Evolutionary conservation across 306 rosid genomes (phyloP).

Genomic region (Rosa rugosa): DNA sequence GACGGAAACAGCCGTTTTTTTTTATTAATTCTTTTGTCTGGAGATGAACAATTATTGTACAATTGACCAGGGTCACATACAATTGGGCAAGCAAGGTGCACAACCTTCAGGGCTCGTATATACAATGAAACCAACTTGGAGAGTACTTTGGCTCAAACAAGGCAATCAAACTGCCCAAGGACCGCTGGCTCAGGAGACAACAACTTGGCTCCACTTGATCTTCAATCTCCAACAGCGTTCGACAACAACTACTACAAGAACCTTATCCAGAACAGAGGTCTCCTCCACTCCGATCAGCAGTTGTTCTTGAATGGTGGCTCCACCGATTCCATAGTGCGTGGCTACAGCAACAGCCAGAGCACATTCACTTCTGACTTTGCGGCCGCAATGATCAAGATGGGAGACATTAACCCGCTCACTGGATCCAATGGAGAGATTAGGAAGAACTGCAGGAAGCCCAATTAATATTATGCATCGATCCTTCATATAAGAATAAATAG

Average conservation of each 20-base stretch:
- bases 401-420: slow-evolving; percentile 77
- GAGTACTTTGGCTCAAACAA: slow-evolving; percentile 39
- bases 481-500: background rate
- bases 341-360: slow-evolving; percentile 31
- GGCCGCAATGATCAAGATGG: slow-evolving; percentile 76
- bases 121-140: slow-evolving; percentile 72
- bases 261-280: slow-evolving; percentile 61
- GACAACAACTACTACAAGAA: slow-evolving; percentile 75
- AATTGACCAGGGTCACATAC: slow-evolving; percentile 60
- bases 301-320: slow-evolving; percentile 76
- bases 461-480: slow-evolving; percentile 25
- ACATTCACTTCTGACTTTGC: slow-evolving; percentile 58
- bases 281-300: slow-evolving; percentile 84
- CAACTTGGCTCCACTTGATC: slow-evolving; percentile 80
- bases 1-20: no score
- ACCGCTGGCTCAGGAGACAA: slow-evolving; percentile 72
- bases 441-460: slow-evolving; percentile 63
- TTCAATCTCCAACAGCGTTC: slow-evolving; percentile 49
- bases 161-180: slow-evolving; percentile 59
- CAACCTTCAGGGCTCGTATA: slow-evolving; percentile 48
- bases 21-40: background rate
- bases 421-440: slow-evolving; percentile 78
- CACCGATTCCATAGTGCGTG: slow-evolving; percentile 54
- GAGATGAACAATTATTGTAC: background rate
- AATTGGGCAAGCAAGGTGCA: slow-evolving; percentile 89